Conservation (phyloP, 768 basidiomycete species). For the Termitomyces sp. region DNA sequence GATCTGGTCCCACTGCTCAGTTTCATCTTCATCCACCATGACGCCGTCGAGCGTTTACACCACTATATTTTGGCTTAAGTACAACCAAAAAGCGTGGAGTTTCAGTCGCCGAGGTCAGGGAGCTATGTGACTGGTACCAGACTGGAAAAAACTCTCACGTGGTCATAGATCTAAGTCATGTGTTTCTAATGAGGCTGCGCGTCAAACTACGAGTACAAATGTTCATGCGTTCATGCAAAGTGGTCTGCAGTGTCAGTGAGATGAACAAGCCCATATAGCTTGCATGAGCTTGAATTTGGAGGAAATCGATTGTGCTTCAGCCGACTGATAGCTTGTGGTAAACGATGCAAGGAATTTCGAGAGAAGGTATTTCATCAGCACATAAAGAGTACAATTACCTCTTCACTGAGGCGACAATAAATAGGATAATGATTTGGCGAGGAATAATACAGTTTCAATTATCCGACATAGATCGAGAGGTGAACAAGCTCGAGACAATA, state of each 20-base stretch:
- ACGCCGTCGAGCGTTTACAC: background rate
- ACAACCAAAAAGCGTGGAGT: background rate
- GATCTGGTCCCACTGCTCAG: slow-evolving; percentile 53
- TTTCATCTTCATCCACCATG: slow-evolving; percentile 18
- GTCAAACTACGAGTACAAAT: background rate
- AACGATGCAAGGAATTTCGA: background rate
- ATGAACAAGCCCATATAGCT: too few relatives aligned
- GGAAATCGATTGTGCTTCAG: too few relatives aligned
- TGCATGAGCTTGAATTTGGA: background rate
- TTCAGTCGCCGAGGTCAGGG: background rate
- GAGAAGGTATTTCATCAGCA: background rate
- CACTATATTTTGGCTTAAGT: background rate
- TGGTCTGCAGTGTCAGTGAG: too few relatives aligned
- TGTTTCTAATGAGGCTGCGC: slow-evolving; percentile 3
- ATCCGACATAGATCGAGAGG: background rate
- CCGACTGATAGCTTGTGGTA: background rate
- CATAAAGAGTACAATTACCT: background rate
- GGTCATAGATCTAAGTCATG: background rate
- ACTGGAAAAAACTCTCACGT: slow-evolving; percentile 8
- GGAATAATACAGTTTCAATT: background rate
- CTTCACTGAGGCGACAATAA: background rate
- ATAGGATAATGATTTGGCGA: background rate
- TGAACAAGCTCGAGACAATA: background rate
- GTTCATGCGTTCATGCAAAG: background rate
- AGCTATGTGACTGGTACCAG: too few relatives aligned